These are phyloP conservation scores for Microbotryum silenes-acaulis DNA, from an alignment of 1,284 basidiomycete genomes.

Conservation along the genomic window DNA sequence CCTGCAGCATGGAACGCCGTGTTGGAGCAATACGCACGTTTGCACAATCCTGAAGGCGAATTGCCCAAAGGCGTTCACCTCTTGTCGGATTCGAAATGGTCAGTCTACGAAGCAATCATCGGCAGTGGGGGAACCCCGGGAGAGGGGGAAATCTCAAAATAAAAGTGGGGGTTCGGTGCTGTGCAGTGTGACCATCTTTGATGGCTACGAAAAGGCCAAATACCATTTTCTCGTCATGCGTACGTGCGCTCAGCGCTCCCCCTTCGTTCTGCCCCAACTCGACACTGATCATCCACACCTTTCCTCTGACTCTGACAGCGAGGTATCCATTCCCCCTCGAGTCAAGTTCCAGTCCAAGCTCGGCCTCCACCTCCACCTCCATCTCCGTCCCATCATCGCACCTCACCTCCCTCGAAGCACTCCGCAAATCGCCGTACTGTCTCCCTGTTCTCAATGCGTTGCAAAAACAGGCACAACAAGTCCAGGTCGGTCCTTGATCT, in stretches of 20 bases:
- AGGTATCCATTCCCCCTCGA: slow-evolving; percentile 42
- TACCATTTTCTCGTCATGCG: slow-evolving; percentile 24
- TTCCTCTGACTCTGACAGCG: not conserved
- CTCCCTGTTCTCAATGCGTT: slow-evolving; percentile 53
- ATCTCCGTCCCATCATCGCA: slow-evolving; percentile 40
- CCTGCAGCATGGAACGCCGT: slow-evolving; percentile 41
- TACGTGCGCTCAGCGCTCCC: slow-evolving; percentile 10
- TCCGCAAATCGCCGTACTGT: slow-evolving; percentile 55
- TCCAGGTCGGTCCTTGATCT: slow-evolving; percentile 42
- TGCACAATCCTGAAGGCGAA: slow-evolving; percentile 45
- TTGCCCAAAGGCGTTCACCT: slow-evolving; percentile 59
- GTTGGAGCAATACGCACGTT: slow-evolving; percentile 56
- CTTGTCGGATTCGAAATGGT: slow-evolving; percentile 48
- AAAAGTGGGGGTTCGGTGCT: not conserved
- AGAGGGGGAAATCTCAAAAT: too few species aligned
- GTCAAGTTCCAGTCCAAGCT: slow-evolving; percentile 12
- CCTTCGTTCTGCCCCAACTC: slow-evolving; percentile 1
- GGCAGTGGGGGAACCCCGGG: not conserved
- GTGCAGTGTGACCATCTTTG: slow-evolving; percentile 63
- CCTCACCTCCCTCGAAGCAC: slow-evolving; percentile 53
- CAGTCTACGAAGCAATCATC: not conserved
- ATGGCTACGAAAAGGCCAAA: slow-evolving; percentile 65
- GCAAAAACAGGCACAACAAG: slow-evolving; percentile 50
- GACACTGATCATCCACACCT: not conserved
- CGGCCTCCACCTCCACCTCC: not conserved